Conservation (phyloP, 2,329 filamentous ascomycete genomes). For the Aspergillus sp. region DNA sequence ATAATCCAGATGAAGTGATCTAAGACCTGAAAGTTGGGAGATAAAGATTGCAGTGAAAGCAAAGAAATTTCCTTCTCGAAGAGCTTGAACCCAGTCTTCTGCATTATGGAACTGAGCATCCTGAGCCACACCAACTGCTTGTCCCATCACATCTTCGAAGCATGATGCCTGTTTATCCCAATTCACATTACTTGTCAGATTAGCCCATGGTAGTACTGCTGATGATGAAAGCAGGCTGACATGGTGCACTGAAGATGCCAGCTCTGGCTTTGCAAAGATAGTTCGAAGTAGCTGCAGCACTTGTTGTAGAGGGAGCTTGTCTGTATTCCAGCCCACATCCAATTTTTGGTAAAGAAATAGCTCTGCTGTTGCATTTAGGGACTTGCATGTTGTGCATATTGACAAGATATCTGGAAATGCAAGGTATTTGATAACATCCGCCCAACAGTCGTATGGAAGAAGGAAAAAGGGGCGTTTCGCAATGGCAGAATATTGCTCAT, state of each 20-base stretch:
- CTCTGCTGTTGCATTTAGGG: neutral
- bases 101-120: neutral
- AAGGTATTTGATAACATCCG: too few relatives aligned
- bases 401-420: too few relatives aligned
- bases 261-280: neutral
- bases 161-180: neutral
- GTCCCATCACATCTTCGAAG: neutral
- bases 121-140: too few relatives aligned
- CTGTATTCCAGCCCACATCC: neutral
- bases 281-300: neutral
- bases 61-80: neutral
- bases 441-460: too few relatives aligned
- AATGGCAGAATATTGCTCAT: too few relatives aligned
- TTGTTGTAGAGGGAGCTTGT: neutral
- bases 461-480: too few relatives aligned
- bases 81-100: neutral
- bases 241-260: neutral
- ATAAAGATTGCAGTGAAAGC: neutral
- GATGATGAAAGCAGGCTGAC: neutral
- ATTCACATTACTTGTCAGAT: neutral
- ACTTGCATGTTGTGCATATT: neutral
- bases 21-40: neutral
- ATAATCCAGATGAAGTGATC: neutral
- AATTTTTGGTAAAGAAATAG: neutral
- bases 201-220: neutral